Percentiles rank a stretch among this genome's conserved stretches.
These are phyloP conservation scores for Secale cereale DNA, from an alignment of 176 grass and related monocot genomes.

Conservation along the genomic window DNA sequence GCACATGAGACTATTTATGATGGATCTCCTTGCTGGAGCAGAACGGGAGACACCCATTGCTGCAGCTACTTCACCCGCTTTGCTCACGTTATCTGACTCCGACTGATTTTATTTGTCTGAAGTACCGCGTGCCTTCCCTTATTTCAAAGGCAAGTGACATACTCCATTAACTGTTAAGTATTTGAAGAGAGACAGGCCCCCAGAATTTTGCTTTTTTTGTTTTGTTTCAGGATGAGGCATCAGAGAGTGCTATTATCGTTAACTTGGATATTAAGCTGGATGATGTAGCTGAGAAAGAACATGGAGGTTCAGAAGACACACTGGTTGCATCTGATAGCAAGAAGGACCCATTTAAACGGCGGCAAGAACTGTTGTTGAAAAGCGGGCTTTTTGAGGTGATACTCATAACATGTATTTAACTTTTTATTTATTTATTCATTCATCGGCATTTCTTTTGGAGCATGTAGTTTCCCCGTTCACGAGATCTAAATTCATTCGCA, in stretches of 20 bases:
- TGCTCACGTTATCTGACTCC: slow-evolving; percentile 68
- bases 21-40: slow-evolving; percentile 32
- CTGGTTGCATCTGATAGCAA: slow-evolving; percentile 53
- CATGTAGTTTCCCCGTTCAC: not conserved
- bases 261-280: slow-evolving; percentile 19
- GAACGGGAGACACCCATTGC: slow-evolving; percentile 75
- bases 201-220: not conserved
- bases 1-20: not conserved
- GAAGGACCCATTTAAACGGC: slow-evolving; percentile 66
- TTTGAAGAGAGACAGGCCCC: not conserved
- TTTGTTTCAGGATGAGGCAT: slow-evolving; percentile 47
- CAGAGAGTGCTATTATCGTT: slow-evolving; percentile 5
- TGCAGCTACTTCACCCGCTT: slow-evolving; percentile 71
- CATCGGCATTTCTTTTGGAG: not conserved
- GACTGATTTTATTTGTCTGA: slow-evolving; percentile 60
- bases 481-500: not conserved
- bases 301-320: not conserved
- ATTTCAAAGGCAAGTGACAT: slow-evolving; percentile 52
- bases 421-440: not conserved
- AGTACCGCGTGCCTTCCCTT: slow-evolving; percentile 69
- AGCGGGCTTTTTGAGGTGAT: slow-evolving; percentile 80
- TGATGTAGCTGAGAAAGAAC: slow-evolving; percentile 30
- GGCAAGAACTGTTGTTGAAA: slow-evolving; percentile 69
- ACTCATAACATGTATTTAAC: not conserved
- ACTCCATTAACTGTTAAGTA: not conserved